phyloP scores from a whole-genome alignment of 331 rosid species.

The Saraca asoca region DNA sequence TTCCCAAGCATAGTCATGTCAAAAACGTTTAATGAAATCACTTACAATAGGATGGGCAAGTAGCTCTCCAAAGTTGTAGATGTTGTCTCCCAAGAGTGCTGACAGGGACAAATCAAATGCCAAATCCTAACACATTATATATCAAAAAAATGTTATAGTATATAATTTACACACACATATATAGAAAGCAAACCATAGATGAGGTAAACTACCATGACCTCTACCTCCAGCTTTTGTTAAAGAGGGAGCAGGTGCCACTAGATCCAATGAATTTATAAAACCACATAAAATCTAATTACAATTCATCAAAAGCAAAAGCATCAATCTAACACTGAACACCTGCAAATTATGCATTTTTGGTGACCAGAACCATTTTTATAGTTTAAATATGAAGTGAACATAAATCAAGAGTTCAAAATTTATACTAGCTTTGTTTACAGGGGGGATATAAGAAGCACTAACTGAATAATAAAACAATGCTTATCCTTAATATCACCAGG shows the following conservation, averaged over 20 bases:
- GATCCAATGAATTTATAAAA: slow-evolving; percentile 1
- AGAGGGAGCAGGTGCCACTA: slow-evolving; percentile 6
- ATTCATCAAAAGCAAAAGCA: slow-evolving; percentile 21
- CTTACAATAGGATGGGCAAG: slow-evolving; percentile 98
- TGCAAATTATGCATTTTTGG: slow-evolving; percentile 2
- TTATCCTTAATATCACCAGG: neutral
- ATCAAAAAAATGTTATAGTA: slow-evolving; percentile 19
- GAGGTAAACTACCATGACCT: slow-evolving; percentile 8
- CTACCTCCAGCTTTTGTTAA: slow-evolving; percentile 16
- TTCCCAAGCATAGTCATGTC: neutral
- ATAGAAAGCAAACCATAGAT: slow-evolving; percentile 1
- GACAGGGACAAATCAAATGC: slow-evolving; percentile 97
- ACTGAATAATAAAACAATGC: neutral
- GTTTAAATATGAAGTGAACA: neutral
- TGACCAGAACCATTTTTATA: neutral
- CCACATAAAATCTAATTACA: slow-evolving; percentile 12
- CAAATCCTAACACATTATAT: slow-evolving; percentile 64
- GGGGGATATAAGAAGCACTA: neutral
- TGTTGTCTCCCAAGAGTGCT: slow-evolving; percentile 95
- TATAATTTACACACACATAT: neutral
- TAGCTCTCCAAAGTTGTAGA: slow-evolving; percentile 96
- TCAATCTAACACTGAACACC: slow-evolving; percentile 3
- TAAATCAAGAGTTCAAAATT: slow-evolving; percentile 1
- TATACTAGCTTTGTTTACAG: neutral
- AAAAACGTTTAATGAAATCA: slow-evolving; percentile 24